These are phyloP conservation scores for Litsea cubeba DNA, from an alignment of 164 flowering plant species.

Conservation along the genomic window DNA sequence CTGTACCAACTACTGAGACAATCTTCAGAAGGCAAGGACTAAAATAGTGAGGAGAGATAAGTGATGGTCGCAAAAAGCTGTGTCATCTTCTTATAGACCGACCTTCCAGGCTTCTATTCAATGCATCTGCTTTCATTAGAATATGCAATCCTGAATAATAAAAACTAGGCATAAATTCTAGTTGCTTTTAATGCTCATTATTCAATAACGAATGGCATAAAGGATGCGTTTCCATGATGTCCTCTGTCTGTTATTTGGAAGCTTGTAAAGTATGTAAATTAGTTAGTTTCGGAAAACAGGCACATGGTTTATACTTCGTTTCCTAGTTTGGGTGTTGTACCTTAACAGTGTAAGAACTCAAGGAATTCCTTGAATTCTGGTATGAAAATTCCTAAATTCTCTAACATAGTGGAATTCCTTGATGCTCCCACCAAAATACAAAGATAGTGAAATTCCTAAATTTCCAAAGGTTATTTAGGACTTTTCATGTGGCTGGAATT, in stretches of 20 bases:
- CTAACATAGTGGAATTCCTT: background rate
- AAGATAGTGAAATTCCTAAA: no score
- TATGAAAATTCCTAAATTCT: background rate
- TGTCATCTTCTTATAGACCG: background rate
- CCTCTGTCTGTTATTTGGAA: background rate
- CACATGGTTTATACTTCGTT: background rate
- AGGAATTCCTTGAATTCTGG: no score
- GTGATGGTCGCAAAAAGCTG: background rate
- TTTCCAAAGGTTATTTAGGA: no score
- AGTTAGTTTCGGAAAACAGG: background rate
- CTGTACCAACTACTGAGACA: background rate
- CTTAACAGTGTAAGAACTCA: background rate
- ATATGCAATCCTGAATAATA: background rate
- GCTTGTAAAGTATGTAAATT: background rate
- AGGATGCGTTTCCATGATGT: background rate
- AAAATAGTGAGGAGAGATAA: background rate
- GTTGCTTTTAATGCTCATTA: background rate
- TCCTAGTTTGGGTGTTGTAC: background rate
- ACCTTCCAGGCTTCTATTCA: background rate
- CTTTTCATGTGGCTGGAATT: background rate
- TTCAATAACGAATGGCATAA: background rate
- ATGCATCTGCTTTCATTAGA: background rate
- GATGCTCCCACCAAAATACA: no score
- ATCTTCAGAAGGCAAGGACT: background rate
- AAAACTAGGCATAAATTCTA: background rate